Evolutionary conservation across 371 early-diverging fungal species (phyloP).

Genomic region (Apophysomyces sp.): DNA sequence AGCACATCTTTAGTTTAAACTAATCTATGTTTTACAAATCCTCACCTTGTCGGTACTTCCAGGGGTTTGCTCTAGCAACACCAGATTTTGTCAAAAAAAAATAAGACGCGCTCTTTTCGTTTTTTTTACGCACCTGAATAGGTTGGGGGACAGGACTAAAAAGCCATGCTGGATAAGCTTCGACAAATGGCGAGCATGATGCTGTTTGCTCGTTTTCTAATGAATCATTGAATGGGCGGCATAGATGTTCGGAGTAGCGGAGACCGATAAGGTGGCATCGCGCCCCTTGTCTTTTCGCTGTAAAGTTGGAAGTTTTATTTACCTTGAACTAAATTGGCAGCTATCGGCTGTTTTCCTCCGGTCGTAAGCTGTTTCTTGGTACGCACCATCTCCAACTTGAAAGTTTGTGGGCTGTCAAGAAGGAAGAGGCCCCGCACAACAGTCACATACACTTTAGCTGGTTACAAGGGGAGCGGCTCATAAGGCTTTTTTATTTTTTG

Average conservation of each 20-base stretch:
- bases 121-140: background rate
- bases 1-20: too few species aligned
- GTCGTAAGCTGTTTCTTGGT: constrained; percentile 13
- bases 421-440: background rate
- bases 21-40: too few species aligned
- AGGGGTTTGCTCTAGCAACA: background rate
- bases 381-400: constrained; percentile 12
- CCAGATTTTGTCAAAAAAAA: background rate
- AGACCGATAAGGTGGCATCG: background rate
- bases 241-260: constrained; percentile 2
- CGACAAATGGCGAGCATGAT: background rate
- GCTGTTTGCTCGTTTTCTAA: background rate
- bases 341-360: background rate
- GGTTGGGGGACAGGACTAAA: background rate
- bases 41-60: background rate
- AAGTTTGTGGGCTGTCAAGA: background rate
- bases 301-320: background rate
- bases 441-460: background rate
- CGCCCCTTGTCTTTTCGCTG: background rate
- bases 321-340: background rate
- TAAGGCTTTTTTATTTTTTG: background rate
- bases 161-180: background rate
- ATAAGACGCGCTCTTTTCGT: background rate
- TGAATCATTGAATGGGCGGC: background rate
- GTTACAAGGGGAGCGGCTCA: background rate